Conservation (phyloP, 306 rosid genomes). For the Begonia masoniana region DNA sequence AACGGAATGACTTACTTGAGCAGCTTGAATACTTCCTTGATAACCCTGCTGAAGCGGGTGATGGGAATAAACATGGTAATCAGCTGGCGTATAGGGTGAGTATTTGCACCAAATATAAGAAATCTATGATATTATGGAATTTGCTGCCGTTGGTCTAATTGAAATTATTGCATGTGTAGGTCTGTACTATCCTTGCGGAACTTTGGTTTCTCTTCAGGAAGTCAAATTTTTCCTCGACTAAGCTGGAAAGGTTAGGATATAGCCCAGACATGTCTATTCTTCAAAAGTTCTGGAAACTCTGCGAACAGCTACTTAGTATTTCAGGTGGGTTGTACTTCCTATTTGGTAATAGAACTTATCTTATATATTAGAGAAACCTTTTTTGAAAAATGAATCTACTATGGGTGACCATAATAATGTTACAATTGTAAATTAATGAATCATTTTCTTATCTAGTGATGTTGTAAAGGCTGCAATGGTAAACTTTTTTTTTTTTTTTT, state of each 20-base stretch:
- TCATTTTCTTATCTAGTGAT: too few relatives aligned
- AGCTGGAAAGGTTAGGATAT: constrained; percentile 62
- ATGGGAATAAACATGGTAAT: constrained; percentile 33
- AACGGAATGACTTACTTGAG: constrained; percentile 51
- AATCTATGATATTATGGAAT: too few relatives aligned
- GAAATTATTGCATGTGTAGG: constrained; percentile 29
- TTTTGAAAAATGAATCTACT: too few relatives aligned
- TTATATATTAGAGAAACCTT: too few relatives aligned
- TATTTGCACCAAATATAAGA: constrained; percentile 1
- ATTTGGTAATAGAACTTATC: too few relatives aligned
- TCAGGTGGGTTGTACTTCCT: constrained; percentile 33
- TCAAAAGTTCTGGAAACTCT: constrained; percentile 68
- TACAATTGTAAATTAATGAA: too few relatives aligned
- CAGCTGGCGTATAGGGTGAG: constrained; percentile 74
- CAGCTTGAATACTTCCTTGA: constrained; percentile 53
- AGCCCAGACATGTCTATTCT: constrained; percentile 38
- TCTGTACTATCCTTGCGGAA: constrained; percentile 57
- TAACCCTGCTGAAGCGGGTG: constrained; percentile 37
- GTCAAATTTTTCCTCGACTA: constrained; percentile 33
- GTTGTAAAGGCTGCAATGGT: too few relatives aligned
- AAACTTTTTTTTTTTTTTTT: too few relatives aligned
- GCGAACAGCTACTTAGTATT: constrained; percentile 57
- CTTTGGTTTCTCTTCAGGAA: constrained; percentile 49
- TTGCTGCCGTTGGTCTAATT: too few relatives aligned
- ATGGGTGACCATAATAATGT: too few relatives aligned